A percentile compares a stretch with the other conserved stretches of the same genome.
These are phyloP conservation scores for Phytophthora meadii DNA, from an alignment of 352 stramenopile species.

Conservation along the genomic window DNA sequence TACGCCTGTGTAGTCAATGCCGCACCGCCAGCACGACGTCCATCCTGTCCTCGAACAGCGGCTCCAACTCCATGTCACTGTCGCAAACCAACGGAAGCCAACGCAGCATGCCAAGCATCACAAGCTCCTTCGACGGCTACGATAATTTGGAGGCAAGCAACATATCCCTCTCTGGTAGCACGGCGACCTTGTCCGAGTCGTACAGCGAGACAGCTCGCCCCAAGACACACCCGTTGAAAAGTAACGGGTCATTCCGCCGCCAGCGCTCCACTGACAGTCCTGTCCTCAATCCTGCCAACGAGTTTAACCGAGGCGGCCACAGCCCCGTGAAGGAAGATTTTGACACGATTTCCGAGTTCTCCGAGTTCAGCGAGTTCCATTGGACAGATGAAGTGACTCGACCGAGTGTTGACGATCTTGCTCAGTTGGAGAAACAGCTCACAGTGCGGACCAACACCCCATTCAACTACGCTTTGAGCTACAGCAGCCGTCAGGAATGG, in stretches of 20 bases:
- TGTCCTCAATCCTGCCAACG: constrained; percentile 35
- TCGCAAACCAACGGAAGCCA: constrained; percentile 26
- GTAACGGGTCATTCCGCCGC: constrained; percentile 35
- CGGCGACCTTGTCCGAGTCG: constrained; percentile 56
- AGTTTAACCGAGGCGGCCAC: constrained; percentile 51
- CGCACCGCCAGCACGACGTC: constrained; percentile 61
- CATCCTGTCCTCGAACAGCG: constrained; percentile 62
- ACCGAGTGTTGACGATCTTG: constrained; percentile 62
- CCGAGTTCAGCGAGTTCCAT: constrained; percentile 58
- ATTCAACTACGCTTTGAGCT: constrained; percentile 85
- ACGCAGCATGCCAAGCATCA: constrained; percentile 55
- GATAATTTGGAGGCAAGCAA: constrained; percentile 50
- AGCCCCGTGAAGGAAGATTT: constrained; percentile 28
- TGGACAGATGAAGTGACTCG: constrained; percentile 40
- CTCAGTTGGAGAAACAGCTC: constrained; percentile 62
- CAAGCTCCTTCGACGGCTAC: constrained; percentile 61
- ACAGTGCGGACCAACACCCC: constrained; percentile 78
- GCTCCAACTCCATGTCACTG: constrained; percentile 26
- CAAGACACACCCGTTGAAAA: constrained; percentile 60
- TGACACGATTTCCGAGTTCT: constrained; percentile 41
- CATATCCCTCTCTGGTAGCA: constrained; percentile 31
- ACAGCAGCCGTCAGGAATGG: constrained; percentile 84
- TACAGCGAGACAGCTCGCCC: constrained; percentile 54
- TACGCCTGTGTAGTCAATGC: constrained; percentile 82
- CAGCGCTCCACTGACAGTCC: constrained; percentile 26